Conservation (phyloP, 176 grass and related monocot genomes). For the Alloteropsis semialata region DNA sequence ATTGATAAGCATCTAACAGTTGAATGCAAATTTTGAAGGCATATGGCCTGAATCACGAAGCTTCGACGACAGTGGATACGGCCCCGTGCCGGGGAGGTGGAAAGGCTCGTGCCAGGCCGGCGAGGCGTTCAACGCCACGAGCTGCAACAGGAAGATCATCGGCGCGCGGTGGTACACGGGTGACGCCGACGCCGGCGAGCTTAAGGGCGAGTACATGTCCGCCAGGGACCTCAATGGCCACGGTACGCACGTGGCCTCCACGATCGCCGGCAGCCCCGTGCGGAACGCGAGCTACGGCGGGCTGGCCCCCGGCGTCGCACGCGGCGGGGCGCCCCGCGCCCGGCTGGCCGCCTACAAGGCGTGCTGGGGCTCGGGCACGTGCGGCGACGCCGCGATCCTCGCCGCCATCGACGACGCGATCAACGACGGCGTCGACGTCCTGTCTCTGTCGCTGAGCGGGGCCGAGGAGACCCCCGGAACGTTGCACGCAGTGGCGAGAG, state of each 20-base stretch:
- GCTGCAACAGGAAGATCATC: slow-evolving; percentile 63
- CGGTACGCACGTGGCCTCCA: slow-evolving; percentile 51
- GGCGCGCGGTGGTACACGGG: slow-evolving; percentile 47
- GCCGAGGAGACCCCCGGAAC: not conserved
- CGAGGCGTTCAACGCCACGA: not conserved
- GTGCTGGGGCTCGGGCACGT: not conserved
- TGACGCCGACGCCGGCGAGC: not conserved
- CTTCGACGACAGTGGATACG: slow-evolving; percentile 41
- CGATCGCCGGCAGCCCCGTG: slow-evolving; percentile 33
- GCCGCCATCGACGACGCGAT: slow-evolving; percentile 63
- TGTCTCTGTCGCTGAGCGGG: slow-evolving; percentile 44
- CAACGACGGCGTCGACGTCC: slow-evolving; percentile 54
- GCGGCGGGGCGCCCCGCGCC: too few species aligned
- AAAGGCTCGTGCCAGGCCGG: slow-evolving; percentile 48
- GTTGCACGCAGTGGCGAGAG: slow-evolving; percentile 47
- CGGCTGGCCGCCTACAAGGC: slow-evolving; percentile 47
- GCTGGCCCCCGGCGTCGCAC: too few species aligned
- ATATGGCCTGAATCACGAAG: slow-evolving; percentile 72
- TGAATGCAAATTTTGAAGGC: not conserved
- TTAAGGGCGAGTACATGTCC: slow-evolving; percentile 33
- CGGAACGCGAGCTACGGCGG: slow-evolving; percentile 22
- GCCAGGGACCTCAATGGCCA: slow-evolving; percentile 24
- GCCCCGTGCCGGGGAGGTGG: slow-evolving; percentile 39
- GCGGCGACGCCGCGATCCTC: not conserved
- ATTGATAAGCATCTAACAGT: not conserved